A percentile compares a stretch with the other conserved stretches of the same genome.
Conservation (phyloP, 495 filamentous ascomycete genomes). For the Amniculicola lignicola region DNA sequence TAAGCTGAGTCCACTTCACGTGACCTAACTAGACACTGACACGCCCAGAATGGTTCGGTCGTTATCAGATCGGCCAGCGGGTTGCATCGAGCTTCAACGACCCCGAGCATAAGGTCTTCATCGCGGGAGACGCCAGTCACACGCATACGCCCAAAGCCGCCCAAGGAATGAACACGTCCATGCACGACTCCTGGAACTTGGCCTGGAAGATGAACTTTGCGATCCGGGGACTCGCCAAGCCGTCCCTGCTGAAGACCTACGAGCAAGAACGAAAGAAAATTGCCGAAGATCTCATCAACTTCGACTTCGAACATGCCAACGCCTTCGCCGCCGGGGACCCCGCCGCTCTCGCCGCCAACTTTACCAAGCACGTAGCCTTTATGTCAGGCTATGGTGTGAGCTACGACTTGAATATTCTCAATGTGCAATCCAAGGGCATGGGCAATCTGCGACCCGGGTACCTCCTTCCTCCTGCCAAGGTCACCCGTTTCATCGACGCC, state of each 20-base stretch:
- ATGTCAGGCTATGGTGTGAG: slow-evolving; percentile 54
- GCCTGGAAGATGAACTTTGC: slow-evolving; percentile 37
- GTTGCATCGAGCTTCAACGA: slow-evolving; percentile 30
- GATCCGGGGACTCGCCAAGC: slow-evolving; percentile 32
- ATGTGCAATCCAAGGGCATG: slow-evolving; percentile 40
- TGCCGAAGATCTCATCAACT: slow-evolving; percentile 34
- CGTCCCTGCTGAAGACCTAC: slow-evolving; percentile 31
- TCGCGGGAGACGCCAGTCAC: slow-evolving; percentile 35
- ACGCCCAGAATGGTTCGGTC: slow-evolving; percentile 59
- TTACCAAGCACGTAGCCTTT: slow-evolving; percentile 31
- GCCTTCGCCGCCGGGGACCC: slow-evolving; percentile 32
- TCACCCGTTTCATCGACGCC: slow-evolving; percentile 64
- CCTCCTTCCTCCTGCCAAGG: slow-evolving; percentile 60
- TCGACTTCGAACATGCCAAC: slow-evolving; percentile 36
- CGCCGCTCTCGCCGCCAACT: slow-evolving; percentile 32
- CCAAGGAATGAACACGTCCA: slow-evolving; percentile 38
- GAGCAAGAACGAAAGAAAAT: slow-evolving; percentile 35
- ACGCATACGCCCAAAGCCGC: slow-evolving; percentile 37
- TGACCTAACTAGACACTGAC: background rate
- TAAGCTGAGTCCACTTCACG: background rate
- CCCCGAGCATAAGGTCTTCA: slow-evolving; percentile 30
- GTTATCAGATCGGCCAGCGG: slow-evolving; percentile 53
- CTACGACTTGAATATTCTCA: slow-evolving; percentile 59
- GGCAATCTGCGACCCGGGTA: slow-evolving; percentile 52
- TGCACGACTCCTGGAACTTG: slow-evolving; percentile 38